These are phyloP conservation scores for Solanum arcanum DNA, from an alignment of 257 asterid species.

Conservation along the genomic window DNA sequence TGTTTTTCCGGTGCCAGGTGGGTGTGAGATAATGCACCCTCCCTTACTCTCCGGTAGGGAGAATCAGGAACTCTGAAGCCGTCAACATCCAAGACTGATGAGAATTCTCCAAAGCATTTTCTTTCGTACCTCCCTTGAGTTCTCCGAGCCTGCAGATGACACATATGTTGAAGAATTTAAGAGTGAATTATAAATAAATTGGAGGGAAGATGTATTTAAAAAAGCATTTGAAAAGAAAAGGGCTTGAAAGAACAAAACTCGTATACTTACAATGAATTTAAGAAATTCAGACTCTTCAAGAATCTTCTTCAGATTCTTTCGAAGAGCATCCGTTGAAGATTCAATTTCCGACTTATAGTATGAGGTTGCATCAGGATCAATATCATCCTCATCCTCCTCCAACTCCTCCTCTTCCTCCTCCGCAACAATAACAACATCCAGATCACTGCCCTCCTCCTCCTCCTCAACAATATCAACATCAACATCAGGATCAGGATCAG, in stretches of 20 bases:
- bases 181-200: too few relatives aligned
- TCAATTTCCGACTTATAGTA: background rate
- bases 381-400: too few relatives aligned
- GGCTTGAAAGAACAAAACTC: background rate
- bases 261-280: constrained; percentile 14
- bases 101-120: too few relatives aligned
- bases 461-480: background rate
- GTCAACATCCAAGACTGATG: too few relatives aligned
- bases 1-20: too few relatives aligned
- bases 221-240: background rate
- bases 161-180: too few relatives aligned
- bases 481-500: background rate
- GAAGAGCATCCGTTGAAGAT: background rate
- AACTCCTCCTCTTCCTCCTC: background rate
- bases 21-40: too few relatives aligned
- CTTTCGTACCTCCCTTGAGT: too few relatives aligned
- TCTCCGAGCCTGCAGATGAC: too few relatives aligned
- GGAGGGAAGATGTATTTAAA: too few relatives aligned
- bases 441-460: background rate
- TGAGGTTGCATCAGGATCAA: background rate
- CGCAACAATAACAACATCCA: background rate
- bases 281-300: background rate
- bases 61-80: too few relatives aligned
- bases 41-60: too few relatives aligned
- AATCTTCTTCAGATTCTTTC: background rate